Evolutionary conservation across 2,329 filamentous ascomycete genomes (phyloP).

Genomic region (Fusarium buharicum): DNA sequence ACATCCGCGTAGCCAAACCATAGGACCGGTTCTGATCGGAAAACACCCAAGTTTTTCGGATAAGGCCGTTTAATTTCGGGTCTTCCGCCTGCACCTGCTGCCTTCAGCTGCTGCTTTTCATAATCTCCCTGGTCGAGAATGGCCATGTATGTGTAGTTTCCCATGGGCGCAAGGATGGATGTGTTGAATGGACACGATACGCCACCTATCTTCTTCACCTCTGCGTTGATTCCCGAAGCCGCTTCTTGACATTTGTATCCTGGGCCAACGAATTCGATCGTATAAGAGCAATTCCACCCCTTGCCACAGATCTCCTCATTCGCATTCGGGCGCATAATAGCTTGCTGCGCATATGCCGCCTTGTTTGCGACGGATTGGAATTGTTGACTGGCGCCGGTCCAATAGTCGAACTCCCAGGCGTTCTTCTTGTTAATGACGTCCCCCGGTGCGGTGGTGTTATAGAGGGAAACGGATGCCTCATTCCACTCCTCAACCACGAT

Average conservation of each 20-base stretch:
- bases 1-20: conserved; percentile 44
- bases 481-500: conserved; percentile 14
- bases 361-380: conserved; percentile 33
- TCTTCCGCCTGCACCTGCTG: conserved; percentile 13
- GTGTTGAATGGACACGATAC: conserved; percentile 39
- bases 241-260: conserved; percentile 38
- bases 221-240: conserved; percentile 21
- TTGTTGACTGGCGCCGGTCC: conserved; percentile 31
- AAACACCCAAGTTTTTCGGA: conserved; percentile 37
- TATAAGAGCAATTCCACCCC: conserved; percentile 43
- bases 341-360: conserved; percentile 33
- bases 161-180: conserved; percentile 28
- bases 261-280: conserved; percentile 36
- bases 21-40: conserved; percentile 40
- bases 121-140: conserved; percentile 37
- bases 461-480: conserved; percentile 35
- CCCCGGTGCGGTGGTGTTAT: conserved; percentile 32
- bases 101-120: conserved; percentile 23
- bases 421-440: conserved; percentile 3
- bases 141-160: conserved; percentile 39
- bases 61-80: conserved; percentile 31
- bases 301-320: conserved; percentile 35
- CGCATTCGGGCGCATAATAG: conserved; percentile 32
- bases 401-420: conserved; percentile 41
- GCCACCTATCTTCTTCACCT: conserved; percentile 32